Percentiles rank a stretch among this genome's conserved stretches.
Conservation (phyloP, 2,329 filamentous ascomycete species). For the Cladosporium sp. region DNA sequence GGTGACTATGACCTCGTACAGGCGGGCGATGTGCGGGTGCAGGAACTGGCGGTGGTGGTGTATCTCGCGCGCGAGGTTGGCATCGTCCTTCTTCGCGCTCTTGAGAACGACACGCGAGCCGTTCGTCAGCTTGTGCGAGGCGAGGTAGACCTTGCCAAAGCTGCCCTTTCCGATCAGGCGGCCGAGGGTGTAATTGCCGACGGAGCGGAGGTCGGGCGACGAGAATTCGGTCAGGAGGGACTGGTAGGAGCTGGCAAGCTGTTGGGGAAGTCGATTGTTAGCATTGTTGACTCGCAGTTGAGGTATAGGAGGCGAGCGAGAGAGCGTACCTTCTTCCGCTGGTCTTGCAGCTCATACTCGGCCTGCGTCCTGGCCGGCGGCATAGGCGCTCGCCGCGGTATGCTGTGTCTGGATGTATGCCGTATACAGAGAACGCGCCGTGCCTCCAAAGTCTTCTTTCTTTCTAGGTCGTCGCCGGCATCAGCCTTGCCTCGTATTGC, state of each 20-base stretch:
- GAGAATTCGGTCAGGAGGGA: slow-evolving; percentile 96
- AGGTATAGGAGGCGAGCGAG: not conserved
- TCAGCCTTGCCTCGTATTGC: slow-evolving; percentile 3
- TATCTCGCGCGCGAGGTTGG: slow-evolving; percentile 94
- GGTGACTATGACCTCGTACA: slow-evolving; percentile 98
- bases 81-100: slow-evolving; percentile 91
- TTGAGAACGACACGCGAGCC: slow-evolving; percentile 99
- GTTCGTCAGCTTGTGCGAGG: slow-evolving; percentile 95
- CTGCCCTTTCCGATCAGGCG: slow-evolving; percentile 94
- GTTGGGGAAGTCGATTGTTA: slow-evolving; percentile 19
- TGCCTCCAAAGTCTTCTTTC: slow-evolving; percentile 5
- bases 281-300: not conserved
- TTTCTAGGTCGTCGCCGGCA: slow-evolving; percentile 5
- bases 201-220: slow-evolving; percentile 81
- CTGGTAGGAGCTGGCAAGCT: slow-evolving; percentile 97
- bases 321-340: slow-evolving; percentile 33
- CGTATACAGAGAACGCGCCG: slow-evolving; percentile 3
- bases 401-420: not conserved
- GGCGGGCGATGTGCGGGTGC: slow-evolving; percentile 90
- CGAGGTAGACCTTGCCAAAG: slow-evolving; percentile 97
- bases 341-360: slow-evolving; percentile 32
- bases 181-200: slow-evolving; percentile 92
- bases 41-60: slow-evolving; percentile 98
- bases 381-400: slow-evolving; percentile 21
- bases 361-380: slow-evolving; percentile 31